A percentile compares a stretch with the other conserved stretches of the same genome.
Evolutionary conservation across 1,284 basidiomycete species (phyloP).

Genomic region (Retiboletus flavoniger): DNA sequence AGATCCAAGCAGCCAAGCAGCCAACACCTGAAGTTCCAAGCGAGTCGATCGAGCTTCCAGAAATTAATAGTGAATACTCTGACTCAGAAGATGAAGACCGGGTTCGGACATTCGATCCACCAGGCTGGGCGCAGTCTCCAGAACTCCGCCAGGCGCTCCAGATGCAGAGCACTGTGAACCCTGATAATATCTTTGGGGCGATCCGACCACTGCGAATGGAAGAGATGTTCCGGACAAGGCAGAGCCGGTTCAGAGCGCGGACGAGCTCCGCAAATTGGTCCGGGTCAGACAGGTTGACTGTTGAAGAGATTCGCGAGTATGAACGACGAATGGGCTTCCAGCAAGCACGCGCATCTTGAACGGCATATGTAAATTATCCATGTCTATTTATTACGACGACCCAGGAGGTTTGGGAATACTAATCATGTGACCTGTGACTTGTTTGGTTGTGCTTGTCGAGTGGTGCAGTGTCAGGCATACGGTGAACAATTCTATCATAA

Average conservation of each 20-base stretch:
- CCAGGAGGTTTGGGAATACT: not conserved
- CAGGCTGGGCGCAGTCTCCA: conserved; percentile 89
- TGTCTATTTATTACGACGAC: conserved; percentile 3
- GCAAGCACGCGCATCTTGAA: conserved; percentile 28
- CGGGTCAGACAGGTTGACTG: conserved; percentile 79
- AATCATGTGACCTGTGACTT: conserved; percentile 30
- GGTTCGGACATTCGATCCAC: conserved; percentile 67
- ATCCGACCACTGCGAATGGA: conserved; percentile 86
- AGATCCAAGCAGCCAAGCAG: conserved; percentile 60
- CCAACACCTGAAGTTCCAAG: conserved; percentile 52
- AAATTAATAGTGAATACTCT: conserved; percentile 93
- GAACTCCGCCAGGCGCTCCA: conserved; percentile 75
- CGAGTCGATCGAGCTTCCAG: conserved; percentile 88
- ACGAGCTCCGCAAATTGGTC: conserved; percentile 95
- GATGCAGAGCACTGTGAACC: conserved; percentile 81
- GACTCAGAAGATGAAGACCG: conserved; percentile 90
- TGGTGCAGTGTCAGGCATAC: conserved; percentile 16
- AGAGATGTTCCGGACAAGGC: conserved; percentile 73
- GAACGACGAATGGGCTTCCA: conserved; percentile 86
- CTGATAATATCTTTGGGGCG: conserved; percentile 88
- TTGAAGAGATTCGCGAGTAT: conserved; percentile 83
- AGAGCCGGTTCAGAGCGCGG: conserved; percentile 80
- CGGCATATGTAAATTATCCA: conserved; percentile 10
- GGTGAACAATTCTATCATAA: conserved; percentile 27
- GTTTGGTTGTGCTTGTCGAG: conserved; percentile 30